These are phyloP conservation scores for Ophiocordyceps robertsii DNA, from an alignment of 2,329 filamentous ascomycete genomes.

Conservation along the genomic window DNA sequence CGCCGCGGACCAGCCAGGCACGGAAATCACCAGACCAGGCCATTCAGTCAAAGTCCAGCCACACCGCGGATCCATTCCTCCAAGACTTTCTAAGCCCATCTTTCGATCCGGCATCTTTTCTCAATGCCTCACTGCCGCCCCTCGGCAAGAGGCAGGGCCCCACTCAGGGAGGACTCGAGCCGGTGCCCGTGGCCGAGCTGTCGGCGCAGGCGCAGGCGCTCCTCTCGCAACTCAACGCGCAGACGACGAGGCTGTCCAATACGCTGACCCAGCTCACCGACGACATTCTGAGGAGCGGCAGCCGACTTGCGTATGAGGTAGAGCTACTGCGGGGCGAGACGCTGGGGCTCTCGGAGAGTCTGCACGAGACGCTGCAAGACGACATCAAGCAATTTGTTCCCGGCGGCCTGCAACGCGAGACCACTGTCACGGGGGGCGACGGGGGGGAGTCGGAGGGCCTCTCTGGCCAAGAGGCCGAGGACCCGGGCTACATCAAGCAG, in stretches of 20 bases:
- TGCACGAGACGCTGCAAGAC: constrained; percentile 57
- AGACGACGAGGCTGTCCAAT: constrained; percentile 70
- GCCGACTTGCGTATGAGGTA: constrained; percentile 83
- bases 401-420: constrained; percentile 22
- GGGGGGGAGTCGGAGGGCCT: constrained; percentile 5
- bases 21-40: constrained; percentile 22
- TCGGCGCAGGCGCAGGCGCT: constrained; percentile 71
- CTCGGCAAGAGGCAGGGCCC: constrained; percentile 34
- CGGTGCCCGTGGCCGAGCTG: constrained; percentile 57
- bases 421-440: constrained; percentile 5
- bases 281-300: constrained; percentile 82
- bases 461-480: constrained; percentile 15
- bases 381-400: constrained; percentile 65
- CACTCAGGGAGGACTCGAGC: constrained; percentile 12
- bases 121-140: constrained; percentile 66
- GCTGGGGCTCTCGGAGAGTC: constrained; percentile 61
- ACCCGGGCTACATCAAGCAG: constrained; percentile 60
- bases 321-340: constrained; percentile 86
- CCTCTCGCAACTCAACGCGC: constrained; percentile 77
- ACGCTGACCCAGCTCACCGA: constrained; percentile 84
- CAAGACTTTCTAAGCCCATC: constrained; percentile 60
- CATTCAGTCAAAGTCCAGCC: constrained; percentile 38
- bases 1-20: constrained; percentile 26
- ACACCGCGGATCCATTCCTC: constrained; percentile 60
- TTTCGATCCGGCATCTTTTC: constrained; percentile 76